Percentiles rank a stretch among this genome's conserved stretches.
Evolutionary conservation across 257 asterid genomes (phyloP).

Genomic region (Capsicum baccatum): DNA sequence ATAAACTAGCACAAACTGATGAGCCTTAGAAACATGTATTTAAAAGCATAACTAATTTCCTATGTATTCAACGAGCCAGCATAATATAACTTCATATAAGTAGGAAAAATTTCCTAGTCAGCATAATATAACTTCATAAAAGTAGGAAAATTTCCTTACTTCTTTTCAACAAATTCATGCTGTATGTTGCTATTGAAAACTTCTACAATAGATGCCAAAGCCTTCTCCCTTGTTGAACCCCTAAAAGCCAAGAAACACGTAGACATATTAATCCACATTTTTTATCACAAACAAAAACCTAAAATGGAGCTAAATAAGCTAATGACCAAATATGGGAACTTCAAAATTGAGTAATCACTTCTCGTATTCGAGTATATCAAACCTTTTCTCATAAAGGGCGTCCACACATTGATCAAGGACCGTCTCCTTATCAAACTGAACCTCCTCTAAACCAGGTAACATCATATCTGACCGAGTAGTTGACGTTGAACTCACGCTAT

Average conservation of each 20-base stretch:
- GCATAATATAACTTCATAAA: neutral
- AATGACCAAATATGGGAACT: neutral
- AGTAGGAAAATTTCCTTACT: slow-evolving; percentile 44
- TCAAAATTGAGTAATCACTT: neutral
- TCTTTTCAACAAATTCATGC: slow-evolving; percentile 74
- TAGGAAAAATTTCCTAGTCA: slow-evolving; percentile 16
- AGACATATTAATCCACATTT: neutral
- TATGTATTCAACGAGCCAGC: neutral
- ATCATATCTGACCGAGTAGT: slow-evolving; percentile 54
- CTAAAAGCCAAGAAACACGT: slow-evolving; percentile 45
- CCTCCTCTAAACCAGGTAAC: slow-evolving; percentile 56
- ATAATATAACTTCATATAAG: neutral
- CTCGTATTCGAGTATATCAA: slow-evolving; percentile 22
- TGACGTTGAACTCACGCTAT: slow-evolving; percentile 73
- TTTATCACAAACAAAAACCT: neutral
- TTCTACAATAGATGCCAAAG: slow-evolving; percentile 71
- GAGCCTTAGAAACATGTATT: neutral
- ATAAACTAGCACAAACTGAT: neutral
- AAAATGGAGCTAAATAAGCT: neutral
- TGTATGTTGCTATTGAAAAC: slow-evolving; percentile 74
- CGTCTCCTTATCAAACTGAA: slow-evolving; percentile 60
- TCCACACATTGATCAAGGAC: slow-evolving; percentile 80
- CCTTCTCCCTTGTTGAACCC: slow-evolving; percentile 91
- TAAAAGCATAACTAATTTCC: neutral
- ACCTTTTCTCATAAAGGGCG: slow-evolving; percentile 94